Conservation (phyloP, 1,284 basidiomycete genomes). For the Pseudozyma hubeiensis region DNA sequence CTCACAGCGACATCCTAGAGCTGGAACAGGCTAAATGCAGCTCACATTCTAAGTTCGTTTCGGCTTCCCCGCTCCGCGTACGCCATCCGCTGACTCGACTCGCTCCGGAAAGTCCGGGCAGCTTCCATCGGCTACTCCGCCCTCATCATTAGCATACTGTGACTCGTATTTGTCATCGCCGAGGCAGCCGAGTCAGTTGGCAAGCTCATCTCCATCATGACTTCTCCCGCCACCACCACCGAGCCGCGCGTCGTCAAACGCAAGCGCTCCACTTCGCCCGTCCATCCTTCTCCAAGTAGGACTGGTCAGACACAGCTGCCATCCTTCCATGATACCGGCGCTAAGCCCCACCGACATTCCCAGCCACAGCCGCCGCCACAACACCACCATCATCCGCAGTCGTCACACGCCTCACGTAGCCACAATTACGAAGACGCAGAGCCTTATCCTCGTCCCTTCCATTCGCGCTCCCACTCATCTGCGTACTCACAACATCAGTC, state of each 20-base stretch:
- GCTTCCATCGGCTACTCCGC: slow-evolving; percentile 3
- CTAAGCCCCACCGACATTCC: slow-evolving; percentile 16
- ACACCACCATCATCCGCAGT: slow-evolving; percentile 8
- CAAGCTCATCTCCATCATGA: slow-evolving; percentile 9
- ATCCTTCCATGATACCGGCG: slow-evolving; percentile 18
- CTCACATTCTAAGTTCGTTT: background rate
- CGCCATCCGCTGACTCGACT: slow-evolving; percentile 13
- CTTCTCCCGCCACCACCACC: slow-evolving; percentile 1
- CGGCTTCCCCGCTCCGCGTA: slow-evolving; percentile 3
- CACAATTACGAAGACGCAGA: slow-evolving; percentile 10
- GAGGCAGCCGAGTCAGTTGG: background rate
- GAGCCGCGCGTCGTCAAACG: slow-evolving; percentile 22
- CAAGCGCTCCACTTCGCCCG: slow-evolving; percentile 26
- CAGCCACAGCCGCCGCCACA: slow-evolving; percentile 2
- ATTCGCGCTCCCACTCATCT: slow-evolving; percentile 30
- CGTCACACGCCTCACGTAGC: slow-evolving; percentile 8
- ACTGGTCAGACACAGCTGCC: slow-evolving; percentile 15
- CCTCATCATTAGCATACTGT: slow-evolving; percentile 3
- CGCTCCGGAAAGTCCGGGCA: slow-evolving; percentile 14
- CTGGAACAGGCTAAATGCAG: background rate
- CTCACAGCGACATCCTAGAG: too few species aligned
- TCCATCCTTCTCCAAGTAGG: background rate
- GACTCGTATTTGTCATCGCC: slow-evolving; percentile 8
- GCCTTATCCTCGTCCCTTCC: slow-evolving; percentile 16
- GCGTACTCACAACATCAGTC: slow-evolving; percentile 29